Base-by-base conservation (phyloP, 495 filamentous ascomycete genomes). In the Aspergillus nidulans region DNA sequence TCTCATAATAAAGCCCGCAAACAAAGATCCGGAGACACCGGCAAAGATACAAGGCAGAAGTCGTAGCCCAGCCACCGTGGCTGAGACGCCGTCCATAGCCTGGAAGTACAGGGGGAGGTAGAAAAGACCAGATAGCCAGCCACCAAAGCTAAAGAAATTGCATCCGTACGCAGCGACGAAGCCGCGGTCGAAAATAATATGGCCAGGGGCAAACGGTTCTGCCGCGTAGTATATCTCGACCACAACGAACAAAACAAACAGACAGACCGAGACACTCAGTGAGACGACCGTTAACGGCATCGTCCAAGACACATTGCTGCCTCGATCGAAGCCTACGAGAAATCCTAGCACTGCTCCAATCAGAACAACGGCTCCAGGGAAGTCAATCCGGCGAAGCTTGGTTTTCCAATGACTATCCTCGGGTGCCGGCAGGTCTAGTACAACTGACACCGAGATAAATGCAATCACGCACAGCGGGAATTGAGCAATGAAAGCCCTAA, bases 21-120 rank as follows among this genome's bases (percentile, higher is more conserved):
- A 77, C 18, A 95, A 65, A 0, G 86, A 89, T 3, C 89, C 90
- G 4, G 63, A 65, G 6, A 94, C 88, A 24, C 80, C 81, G 18
- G 77, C 67, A 13, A 83, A 10, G 41, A 91, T 87, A 46, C 75
- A 77, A 0, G 90, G 89, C 26, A 94, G 63, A 9, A 95, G 77
- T 16, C 82, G 72, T 1, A 88, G 13, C 1, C 90, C 90, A 1
- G 87, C 80, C 43, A 72, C 68, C 1, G 85, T 81, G 1, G 91
- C 87, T 9, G 79, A 81, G 25, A 87, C 73, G 6, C 80, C 83
- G 41, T 86, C 71, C 3, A 89, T 83, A 6, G 84, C 90, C 68
- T 96, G 90, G 66, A 84, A 90, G 65, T 85, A 91, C 3, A 95
- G 76, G 9, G 91, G 87, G 25, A 94, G 71, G 63, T 89, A 91